Base-by-base conservation (phyloP, 495 filamentous ascomycete species). In the Bacidia rubella region DNA sequence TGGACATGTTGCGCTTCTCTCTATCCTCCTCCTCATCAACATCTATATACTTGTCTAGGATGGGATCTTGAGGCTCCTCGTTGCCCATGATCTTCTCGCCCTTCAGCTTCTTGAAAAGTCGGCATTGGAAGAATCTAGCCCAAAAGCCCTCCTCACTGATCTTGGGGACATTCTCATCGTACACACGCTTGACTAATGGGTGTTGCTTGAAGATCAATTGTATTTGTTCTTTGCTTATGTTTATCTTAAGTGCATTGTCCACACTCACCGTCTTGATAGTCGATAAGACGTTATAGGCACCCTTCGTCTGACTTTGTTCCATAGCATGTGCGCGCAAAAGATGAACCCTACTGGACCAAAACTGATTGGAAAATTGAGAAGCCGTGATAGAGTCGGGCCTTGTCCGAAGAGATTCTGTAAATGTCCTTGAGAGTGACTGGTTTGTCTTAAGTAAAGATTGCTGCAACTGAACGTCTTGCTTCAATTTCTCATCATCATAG, bases 201-300 rank as follows among this genome's bases (percentile, higher is more conserved):
- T 98, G 89, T 64, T 96, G 90, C 45, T 77, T 78, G 65, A 98
- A 90, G 51, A 98, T 92, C 53, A 93, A 76, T 61, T 87, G 81
- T 51, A 96, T 87, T 64, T 96, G 90, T 67, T 96, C 92, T 54
- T 87, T 83, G 61, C 78, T 89, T 47, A 98, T 82, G 62, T 83
- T 89, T 57, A 98, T 70, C 65, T 83, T 86, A 11, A 80, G 74
- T 51, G 82, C 78, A 49, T 81, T 83, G 61, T 92, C 83, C 51
- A 86, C 85, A 3, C 80, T 76, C 24, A 79, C 77, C 11, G 87
- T 83, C 65, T 90, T 94, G 51, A 98, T 77, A n/a, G 81, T 81
- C 0, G 92, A 87, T 2, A 98, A 71, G 3, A 97, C 87, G 59
- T 98, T 97, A 65, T 95, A 95, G 0, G 85, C 77, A 1, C 90